A percentile compares a stretch with the other conserved stretches of the same genome.
These are phyloP conservation scores for Aspergillus alliaceus DNA, from an alignment of 2,329 filamentous ascomycete species.

Conservation along the genomic window DNA sequence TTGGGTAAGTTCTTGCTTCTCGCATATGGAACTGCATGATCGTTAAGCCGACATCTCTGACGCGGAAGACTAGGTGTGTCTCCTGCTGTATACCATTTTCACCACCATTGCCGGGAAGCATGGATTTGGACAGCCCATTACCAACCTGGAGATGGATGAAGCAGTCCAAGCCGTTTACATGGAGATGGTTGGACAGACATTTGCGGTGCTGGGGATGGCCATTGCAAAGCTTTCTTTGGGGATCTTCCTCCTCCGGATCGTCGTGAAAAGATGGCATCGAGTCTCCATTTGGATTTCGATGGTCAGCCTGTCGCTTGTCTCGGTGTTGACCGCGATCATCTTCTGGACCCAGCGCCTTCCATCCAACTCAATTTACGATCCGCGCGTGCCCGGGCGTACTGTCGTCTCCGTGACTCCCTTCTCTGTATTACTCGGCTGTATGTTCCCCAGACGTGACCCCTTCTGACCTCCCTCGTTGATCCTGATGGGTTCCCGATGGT, in stretches of 20 bases:
- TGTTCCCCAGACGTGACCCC: background rate
- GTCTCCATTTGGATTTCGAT: constrained; percentile 34
- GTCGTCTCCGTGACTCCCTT: constrained; percentile 12
- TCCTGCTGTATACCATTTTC: constrained; percentile 34
- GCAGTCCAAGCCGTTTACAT: constrained; percentile 24
- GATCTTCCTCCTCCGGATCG: constrained; percentile 41
- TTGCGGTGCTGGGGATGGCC: constrained; percentile 42
- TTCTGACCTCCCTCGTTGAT: too few species aligned
- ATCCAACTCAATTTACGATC: constrained; percentile 16
- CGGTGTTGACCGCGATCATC: constrained; percentile 15
- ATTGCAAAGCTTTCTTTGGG: constrained; percentile 42
- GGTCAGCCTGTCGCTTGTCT: constrained; percentile 24
- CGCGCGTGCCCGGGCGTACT: constrained; percentile 14
- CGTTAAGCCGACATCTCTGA: background rate
- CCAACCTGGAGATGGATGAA: constrained; percentile 20
- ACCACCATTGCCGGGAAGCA: constrained; percentile 29
- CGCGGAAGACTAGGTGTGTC: constrained; percentile 7
- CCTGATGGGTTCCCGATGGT: too few species aligned
- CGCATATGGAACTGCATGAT: background rate
- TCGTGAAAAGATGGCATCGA: constrained; percentile 36
- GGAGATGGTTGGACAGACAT: constrained; percentile 31
- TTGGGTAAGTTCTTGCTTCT: constrained; percentile 21
- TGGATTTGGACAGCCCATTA: constrained; percentile 37
- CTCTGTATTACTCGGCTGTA: constrained; percentile 18
- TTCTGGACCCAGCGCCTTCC: constrained; percentile 18